Base-by-base conservation (phyloP, 2,329 filamentous ascomycete species). In the Penicillium psychrosexuale region DNA sequence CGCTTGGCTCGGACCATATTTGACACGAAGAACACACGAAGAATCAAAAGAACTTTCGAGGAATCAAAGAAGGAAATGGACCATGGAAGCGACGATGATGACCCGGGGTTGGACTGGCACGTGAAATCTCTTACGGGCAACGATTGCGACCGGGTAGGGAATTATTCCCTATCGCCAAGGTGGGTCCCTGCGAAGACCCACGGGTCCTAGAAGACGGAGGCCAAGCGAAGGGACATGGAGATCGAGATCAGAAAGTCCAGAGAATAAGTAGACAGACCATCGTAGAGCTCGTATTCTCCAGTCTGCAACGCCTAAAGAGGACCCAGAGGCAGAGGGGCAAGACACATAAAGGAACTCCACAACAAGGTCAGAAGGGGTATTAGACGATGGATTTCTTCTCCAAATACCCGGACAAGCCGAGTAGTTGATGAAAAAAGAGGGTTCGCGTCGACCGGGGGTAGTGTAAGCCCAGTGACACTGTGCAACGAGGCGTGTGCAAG, bases 401-500 rank as follows among this genome's bases (percentile, higher is more conserved):
- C 80, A 78, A 80, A 69, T 64, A 73, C 68, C 72, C 72, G 76
- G 76, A 62, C 74, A 73, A 78, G 77, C 81, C 77, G 75, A 65
- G 69, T 66, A 59, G 66, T 77, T 75, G 83, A 85, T 82, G 83
- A 83, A 83, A 74, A 33, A 73, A n/a, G 68, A 73, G 19, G 68
- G 51, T 66, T 88, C 83, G 86, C 86, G 79, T 87, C 84, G 72
- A 82, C 82, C 78, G 79, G 84, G 82, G 79, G 77, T 81, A 89
- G 86, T 89, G 86, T 84, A 81, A 85, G 83, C 84, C 84, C 80
- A 79, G 80, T 82, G 84, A 88, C 85, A 89, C 86, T 74, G 82
- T 89, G 84, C 73, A 69, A 71, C 69, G 65, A 70, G 72, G 72
- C 80, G 81, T 87, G 80, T 77, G 85, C 86, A 88, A 89, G 86